phyloP scores from a whole-genome alignment of 129 eudicot species.

The Chrysanthemum lavandulifolium region DNA sequence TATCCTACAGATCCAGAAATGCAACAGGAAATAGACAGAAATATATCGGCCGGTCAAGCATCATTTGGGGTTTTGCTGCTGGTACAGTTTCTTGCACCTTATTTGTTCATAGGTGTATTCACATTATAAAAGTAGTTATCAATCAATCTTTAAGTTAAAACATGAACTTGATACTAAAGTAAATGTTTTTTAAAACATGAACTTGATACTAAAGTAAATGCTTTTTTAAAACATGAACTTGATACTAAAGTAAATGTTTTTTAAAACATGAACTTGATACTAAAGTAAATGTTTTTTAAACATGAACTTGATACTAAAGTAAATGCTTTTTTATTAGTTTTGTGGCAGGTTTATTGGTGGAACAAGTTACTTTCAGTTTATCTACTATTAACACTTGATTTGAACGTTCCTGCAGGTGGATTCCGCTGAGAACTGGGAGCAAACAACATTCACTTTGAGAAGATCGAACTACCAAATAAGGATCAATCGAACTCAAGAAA shows the following conservation, averaged over 20 bases:
- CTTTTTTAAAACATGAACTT: background rate
- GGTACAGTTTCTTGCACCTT: constrained; percentile 49
- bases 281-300: background rate
- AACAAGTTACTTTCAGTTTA: constrained; percentile 14
- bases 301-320: background rate
- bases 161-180: constrained; percentile 4
- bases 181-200: no score
- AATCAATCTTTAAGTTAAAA: background rate
- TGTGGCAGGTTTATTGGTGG: constrained; percentile 20
- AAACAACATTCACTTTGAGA: constrained; percentile 61
- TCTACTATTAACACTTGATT: background rate
- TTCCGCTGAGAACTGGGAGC: constrained; percentile 77
- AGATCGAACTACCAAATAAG: constrained; percentile 72
- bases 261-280: background rate
- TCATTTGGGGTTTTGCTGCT: constrained; percentile 55
- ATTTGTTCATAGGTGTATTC: background rate
- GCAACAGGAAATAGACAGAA: constrained; percentile 76
- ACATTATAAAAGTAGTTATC: background rate
- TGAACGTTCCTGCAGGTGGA: constrained; percentile 48
- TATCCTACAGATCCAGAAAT: constrained; percentile 76
- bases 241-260: no score
- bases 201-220: no score
- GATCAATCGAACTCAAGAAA: constrained; percentile 44
- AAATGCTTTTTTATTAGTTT: background rate
- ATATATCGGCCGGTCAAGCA: constrained; percentile 67